phyloP scores from a whole-genome alignment of 306 rosid genomes.

The Dalbergia cochinchinensis region DNA sequence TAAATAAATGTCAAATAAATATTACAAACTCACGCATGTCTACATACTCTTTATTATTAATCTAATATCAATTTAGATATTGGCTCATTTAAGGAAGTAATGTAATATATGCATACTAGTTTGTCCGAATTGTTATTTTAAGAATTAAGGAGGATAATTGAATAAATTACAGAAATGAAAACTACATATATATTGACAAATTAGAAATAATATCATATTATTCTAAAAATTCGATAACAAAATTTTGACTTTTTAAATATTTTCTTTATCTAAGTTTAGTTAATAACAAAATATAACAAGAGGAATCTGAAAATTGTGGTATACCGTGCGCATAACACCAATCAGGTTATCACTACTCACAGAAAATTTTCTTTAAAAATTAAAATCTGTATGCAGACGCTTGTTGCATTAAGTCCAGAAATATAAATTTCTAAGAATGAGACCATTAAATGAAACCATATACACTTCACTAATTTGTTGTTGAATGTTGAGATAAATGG shows the following conservation, averaged over 20 bases:
- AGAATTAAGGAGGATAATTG: too few species aligned
- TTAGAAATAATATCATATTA: too few species aligned
- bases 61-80: background rate
- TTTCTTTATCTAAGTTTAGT: background rate
- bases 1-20: constrained; percentile 11
- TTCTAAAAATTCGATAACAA: too few species aligned
- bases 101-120: too few species aligned
- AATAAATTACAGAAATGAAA: too few species aligned
- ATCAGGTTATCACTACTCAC: background rate
- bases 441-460: background rate
- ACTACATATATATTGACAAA: too few species aligned
- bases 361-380: background rate
- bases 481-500: background rate
- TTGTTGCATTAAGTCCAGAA: background rate
- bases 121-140: background rate
- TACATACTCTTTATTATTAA: background rate
- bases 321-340: background rate
- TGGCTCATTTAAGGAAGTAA: background rate
- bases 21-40: background rate
- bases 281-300: background rate
- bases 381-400: background rate
- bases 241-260: background rate
- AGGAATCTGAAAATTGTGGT: background rate
- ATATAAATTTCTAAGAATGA: background rate
- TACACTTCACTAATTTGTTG: background rate